Percentiles rank a stretch among this genome's conserved stretches.
Evolutionary conservation across 495 filamentous ascomycete genomes (phyloP).

Genomic region (Parathielavia appendiculata): DNA sequence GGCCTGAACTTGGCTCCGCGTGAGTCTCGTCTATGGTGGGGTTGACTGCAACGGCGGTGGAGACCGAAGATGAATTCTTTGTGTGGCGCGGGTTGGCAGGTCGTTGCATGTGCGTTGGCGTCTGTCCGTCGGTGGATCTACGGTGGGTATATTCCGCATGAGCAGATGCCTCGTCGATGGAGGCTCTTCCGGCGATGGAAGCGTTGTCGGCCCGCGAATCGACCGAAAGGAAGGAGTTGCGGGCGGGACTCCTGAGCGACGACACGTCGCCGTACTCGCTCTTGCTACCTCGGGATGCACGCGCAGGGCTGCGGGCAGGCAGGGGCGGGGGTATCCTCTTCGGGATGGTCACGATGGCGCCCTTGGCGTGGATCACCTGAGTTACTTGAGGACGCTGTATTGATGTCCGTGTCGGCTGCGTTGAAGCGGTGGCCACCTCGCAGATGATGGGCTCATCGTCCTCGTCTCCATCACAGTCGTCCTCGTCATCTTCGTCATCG

Average conservation of each 20-base stretch:
- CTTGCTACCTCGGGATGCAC: slow-evolving; percentile 39
- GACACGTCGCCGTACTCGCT: slow-evolving; percentile 32
- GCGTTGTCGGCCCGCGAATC: slow-evolving; percentile 16
- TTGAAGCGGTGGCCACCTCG: slow-evolving; percentile 44
- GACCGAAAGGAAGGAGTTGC: slow-evolving; percentile 29
- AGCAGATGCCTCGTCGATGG: slow-evolving; percentile 15
- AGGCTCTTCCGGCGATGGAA: slow-evolving; percentile 12
- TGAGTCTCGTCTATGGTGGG: not conserved
- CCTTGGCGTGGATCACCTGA: slow-evolving; percentile 45
- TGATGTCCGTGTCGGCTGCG: slow-evolving; percentile 44
- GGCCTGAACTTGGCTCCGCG: not conserved
- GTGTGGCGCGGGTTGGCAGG: slow-evolving; percentile 22
- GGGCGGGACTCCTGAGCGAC: slow-evolving; percentile 29
- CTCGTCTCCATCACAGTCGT: slow-evolving; percentile 44
- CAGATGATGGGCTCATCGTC: slow-evolving; percentile 51
- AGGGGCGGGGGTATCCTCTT: slow-evolving; percentile 63
- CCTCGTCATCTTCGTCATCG: slow-evolving; percentile 42
- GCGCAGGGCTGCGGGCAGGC: slow-evolving; percentile 56
- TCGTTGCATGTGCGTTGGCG: not conserved
- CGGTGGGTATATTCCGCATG: slow-evolving; percentile 5
- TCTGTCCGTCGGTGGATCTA: not conserved
- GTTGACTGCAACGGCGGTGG: slow-evolving; percentile 24
- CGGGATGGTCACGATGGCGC: slow-evolving; percentile 65
- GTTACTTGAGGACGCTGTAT: slow-evolving; percentile 47
- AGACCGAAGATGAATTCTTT: slow-evolving; percentile 33